Evolutionary conservation across 139 green algal species (phyloP), one percentile per base, ranked within the genome.

Genomic region (Choricystis sp.): DNA sequence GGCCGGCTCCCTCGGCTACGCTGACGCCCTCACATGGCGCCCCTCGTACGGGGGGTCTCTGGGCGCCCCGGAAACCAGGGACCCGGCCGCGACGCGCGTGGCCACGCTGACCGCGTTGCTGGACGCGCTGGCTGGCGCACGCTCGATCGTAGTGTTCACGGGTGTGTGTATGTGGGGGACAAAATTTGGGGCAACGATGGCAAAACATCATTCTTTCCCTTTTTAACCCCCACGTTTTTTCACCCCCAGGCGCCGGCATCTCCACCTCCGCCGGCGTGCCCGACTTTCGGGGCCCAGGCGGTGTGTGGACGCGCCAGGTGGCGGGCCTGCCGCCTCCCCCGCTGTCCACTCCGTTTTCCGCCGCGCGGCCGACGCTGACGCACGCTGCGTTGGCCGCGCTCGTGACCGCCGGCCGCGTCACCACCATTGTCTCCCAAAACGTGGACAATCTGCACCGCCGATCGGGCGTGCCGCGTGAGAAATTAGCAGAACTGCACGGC

Each of bases 401-500:
- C 19, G 25, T 77, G 27, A 19, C n/a, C 4, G 31, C 66, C 1
- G 80, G 83, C 27, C 80, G 82, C 63, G 57, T 81, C 0, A 69
- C 59, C 4, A 27, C 26, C 29, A 64, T 21, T 4, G 64, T 82
- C 64, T 85, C 73, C 65, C 86, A 92, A 67, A 92, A 94, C 64
- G 85, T 94, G n/a, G 91, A 97, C 72, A 76, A 81, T 26, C 69
- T 97, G 69, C 91, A 98, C 76, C 71, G 91, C 56, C 79, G 91
- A 25, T 86, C 77, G 4, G 90, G 87, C 19, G 68, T 91, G 22
- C 85, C 82, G 0, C 61, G 68, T 3, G 57, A 62, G 0, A 24
- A 74, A 61, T 69, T 97, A 4, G 85, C 91, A 2, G 92, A 98
- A 80, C 79, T 98, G 69, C 92, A 98, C 68, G 92, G 92, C 68